These are phyloP conservation scores for Entoloma clypeatum DNA, from an alignment of 1,284 basidiomycete species.

Conservation along the genomic window DNA sequence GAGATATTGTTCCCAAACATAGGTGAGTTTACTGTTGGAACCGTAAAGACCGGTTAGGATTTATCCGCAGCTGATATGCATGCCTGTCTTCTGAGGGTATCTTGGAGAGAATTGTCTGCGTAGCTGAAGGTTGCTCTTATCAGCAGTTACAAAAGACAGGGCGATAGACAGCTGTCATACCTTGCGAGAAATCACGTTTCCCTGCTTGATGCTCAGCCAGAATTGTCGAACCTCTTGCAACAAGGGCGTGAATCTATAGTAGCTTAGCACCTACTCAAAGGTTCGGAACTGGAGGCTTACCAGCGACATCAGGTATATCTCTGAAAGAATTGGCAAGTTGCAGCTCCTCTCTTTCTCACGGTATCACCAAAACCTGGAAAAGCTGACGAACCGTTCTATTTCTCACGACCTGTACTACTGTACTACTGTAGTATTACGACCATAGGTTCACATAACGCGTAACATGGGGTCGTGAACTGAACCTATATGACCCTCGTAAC, in stretches of 20 bases:
- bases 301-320: conserved; percentile 26
- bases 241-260: conserved; percentile 76
- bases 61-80: not conserved
- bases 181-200: conserved; percentile 82
- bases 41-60: conserved; percentile 6
- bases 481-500: too few species aligned
- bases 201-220: conserved; percentile 82
- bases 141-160: conserved; percentile 4
- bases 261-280: conserved; percentile 1
- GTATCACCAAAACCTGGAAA: too few species aligned
- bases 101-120: conserved; percentile 89
- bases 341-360: too few species aligned
- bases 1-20: conserved; percentile 93
- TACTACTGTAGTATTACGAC: too few species aligned
- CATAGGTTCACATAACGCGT: too few species aligned
- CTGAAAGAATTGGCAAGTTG: too few species aligned
- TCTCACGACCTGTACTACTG: too few species aligned
- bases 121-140: conserved; percentile 52
- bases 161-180: conserved; percentile 36
- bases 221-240: conserved; percentile 76
- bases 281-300: conserved; percentile 16
- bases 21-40: conserved; percentile 78
- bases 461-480: too few species aligned
- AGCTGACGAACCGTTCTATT: too few species aligned
- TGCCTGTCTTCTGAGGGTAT: conserved; percentile 85